A percentile compares a stretch with the other conserved stretches of the same genome.
phyloP scores from a whole-genome alignment of 176 grass and related monocot species.

The Carex scoparia region DNA sequence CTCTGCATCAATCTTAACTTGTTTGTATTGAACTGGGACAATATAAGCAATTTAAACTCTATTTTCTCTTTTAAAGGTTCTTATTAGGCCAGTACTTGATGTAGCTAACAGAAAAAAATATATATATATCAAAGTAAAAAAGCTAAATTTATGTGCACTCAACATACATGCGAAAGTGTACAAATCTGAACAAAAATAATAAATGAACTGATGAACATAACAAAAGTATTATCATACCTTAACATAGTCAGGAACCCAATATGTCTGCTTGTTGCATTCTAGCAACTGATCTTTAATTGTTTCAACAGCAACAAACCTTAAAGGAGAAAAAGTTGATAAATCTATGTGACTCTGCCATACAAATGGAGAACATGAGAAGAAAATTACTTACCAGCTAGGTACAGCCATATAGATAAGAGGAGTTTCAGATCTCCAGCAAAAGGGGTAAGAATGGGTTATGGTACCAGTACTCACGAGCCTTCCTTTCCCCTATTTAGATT shows the following conservation, averaged over 20 bases:
- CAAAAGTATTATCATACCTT: constrained; percentile 54
- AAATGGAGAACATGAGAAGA: constrained; percentile 25
- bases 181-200: neutral
- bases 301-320: constrained; percentile 96
- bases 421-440: constrained; percentile 96
- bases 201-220: neutral
- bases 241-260: constrained; percentile 98
- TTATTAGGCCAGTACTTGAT: neutral
- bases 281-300: constrained; percentile 90
- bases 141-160: neutral
- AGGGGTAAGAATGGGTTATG: constrained; percentile 94
- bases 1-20: neutral
- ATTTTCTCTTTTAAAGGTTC: neutral
- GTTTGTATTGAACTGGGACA: neutral
- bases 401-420: constrained; percentile 97
- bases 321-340: constrained; percentile 29
- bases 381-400: constrained; percentile 84
- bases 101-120: neutral
- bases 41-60: neutral
- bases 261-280: constrained; percentile 87
- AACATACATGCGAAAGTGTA: neutral
- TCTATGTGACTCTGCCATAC: constrained; percentile 3
- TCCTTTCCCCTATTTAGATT: constrained; percentile 76
- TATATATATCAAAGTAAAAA: constrained; percentile 8
- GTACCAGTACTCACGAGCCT: constrained; percentile 81